Percentiles rank a stretch among this genome's conserved stretches.
phyloP scores from a whole-genome alignment of 257 asterid species.

The Apocynum venetum region DNA sequence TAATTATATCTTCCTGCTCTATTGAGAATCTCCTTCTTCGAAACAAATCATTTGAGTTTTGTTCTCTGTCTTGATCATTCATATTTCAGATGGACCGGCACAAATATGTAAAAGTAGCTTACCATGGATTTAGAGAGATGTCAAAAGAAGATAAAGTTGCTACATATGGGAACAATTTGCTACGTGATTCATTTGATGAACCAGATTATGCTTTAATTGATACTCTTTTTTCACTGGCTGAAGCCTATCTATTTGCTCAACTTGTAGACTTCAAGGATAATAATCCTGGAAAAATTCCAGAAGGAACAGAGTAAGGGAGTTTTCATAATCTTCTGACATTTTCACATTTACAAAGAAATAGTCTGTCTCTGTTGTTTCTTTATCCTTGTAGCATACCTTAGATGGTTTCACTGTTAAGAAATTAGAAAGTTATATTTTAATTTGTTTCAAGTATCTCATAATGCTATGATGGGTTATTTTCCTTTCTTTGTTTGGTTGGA shows the following conservation, averaged over 20 bases:
- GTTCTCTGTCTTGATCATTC: slow-evolving; percentile 10
- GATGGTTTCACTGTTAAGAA: not conserved
- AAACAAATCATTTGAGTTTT: not conserved
- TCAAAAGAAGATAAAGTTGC: slow-evolving; percentile 91
- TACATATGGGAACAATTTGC: slow-evolving; percentile 72
- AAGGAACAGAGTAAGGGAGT: slow-evolving; percentile 65
- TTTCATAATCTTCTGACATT: slow-evolving; percentile 8
- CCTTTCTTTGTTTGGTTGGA: not conserved
- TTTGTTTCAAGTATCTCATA: not conserved
- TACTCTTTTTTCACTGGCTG: slow-evolving; percentile 94
- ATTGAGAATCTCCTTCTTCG: not conserved
- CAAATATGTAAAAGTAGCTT: slow-evolving; percentile 94
- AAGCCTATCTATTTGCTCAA: slow-evolving; percentile 94
- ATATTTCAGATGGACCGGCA: slow-evolving; percentile 86
- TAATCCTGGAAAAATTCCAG: slow-evolving; percentile 71
- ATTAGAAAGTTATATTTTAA: not conserved
- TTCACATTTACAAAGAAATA: not conserved
- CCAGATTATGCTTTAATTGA: slow-evolving; percentile 94
- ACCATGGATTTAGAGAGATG: slow-evolving; percentile 89
- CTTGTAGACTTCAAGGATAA: slow-evolving; percentile 93
- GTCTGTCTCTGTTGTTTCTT: not conserved
- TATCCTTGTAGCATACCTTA: not conserved
- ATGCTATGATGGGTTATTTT: not conserved
- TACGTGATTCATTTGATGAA: slow-evolving; percentile 84
- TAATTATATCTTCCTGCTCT: not conserved